Base-by-base conservation (phyloP, 1,284 basidiomycete species). In the Trichosporon inkin region DNA sequence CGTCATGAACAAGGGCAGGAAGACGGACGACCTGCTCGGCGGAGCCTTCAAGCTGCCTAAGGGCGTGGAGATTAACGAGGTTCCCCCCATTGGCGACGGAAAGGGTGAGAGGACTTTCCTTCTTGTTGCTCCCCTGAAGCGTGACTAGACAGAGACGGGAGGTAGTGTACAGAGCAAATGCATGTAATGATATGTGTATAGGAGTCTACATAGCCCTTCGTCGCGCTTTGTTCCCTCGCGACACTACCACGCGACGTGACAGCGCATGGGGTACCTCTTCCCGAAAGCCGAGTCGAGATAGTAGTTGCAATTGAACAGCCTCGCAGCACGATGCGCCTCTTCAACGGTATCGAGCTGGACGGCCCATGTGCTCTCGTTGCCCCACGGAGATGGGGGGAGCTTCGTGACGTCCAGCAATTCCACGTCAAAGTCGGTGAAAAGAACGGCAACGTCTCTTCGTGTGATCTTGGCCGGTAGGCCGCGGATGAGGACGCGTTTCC, bases 1-100 rank as follows among this genome's bases (percentile, higher is more conserved):
- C 60, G 87, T 92, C 58, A 82, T 93, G 60, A 84, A 88, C 36
- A 84, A 83, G 70, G 87, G 84, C 38, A 85, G 87, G 41, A 79
- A 82, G 16, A 70, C 85, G 54, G 84, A 86, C 62, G 85, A 85
- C 35, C 74, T 92, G 61, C 83, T 86, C 62, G 82, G 75, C 53
- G 66, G 85, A 32, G 79, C 81, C 13, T 85, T 84, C 17, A 58
- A 69, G 49, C 67, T 78, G 53, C 71, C 74, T 32, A 74, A 84
- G 36, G 85, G 86, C 66, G 88, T 91, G 75, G 62, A 66, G 51
- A 64, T 76, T 38, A 67, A 79, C 65, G 72, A 78, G 67, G 56
- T 77, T 32, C 66, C 68, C 11, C 64, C 73, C n/a, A 38, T 76
- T 60, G 71, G 76, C 34, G 53, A 63, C 13, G 71, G 73, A n/a